A percentile compares a stretch with the other conserved stretches of the same genome.
These are phyloP conservation scores for Obba rivulosa DNA, from an alignment of 768 basidiomycete species.

Conservation along the genomic window DNA sequence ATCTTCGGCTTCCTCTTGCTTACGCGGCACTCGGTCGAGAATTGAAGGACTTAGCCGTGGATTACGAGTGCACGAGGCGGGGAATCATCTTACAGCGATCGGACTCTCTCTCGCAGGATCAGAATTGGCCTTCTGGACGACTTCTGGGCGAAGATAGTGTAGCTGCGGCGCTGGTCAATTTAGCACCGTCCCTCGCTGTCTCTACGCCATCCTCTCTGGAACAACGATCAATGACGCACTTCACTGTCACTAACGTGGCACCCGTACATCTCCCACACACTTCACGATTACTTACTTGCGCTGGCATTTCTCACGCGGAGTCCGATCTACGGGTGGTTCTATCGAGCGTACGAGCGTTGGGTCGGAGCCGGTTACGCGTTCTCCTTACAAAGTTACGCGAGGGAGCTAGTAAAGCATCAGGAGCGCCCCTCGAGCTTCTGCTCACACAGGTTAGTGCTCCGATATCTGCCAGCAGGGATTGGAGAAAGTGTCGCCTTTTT, in stretches of 20 bases:
- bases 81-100: constrained; percentile 1
- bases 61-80: constrained; percentile 6
- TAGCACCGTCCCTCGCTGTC: constrained; percentile 1
- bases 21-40: background rate
- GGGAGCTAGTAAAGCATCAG: constrained; percentile 6
- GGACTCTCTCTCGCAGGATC: background rate
- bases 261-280: constrained; percentile 4
- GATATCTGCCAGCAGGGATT: background rate
- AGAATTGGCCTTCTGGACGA: background rate
- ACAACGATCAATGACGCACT: constrained; percentile 1
- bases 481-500: background rate
- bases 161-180: constrained; percentile 1
- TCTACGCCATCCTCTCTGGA: background rate
- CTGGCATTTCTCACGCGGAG: background rate
- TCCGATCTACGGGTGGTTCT: background rate
- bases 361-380: constrained; percentile 11
- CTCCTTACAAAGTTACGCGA: constrained; percentile 8
- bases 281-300: constrained; percentile 3
- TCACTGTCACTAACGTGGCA: background rate
- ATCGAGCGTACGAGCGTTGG: constrained; percentile 7
- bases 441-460: constrained; percentile 19
- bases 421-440: constrained; percentile 10
- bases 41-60: background rate
- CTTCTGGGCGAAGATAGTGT: constrained; percentile 7
- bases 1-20: constrained; percentile 41